Conservation (phyloP, 495 filamentous ascomycete species). For the Penicillium coprophilum region DNA sequence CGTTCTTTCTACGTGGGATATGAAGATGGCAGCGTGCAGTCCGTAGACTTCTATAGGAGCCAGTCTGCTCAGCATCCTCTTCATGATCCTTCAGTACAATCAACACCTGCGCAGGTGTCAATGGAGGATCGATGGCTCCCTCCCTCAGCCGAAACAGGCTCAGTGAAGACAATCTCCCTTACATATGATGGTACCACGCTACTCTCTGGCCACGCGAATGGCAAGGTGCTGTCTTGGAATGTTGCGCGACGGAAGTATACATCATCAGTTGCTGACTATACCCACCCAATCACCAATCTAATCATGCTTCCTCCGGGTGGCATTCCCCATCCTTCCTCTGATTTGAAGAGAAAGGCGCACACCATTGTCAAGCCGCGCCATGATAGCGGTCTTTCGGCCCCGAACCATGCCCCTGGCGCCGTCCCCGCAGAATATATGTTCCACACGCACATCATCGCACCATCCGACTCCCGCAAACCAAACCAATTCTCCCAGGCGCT, state of each 20-base stretch:
- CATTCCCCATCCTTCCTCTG: conserved; percentile 43
- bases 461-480: conserved; percentile 18
- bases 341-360: conserved; percentile 51
- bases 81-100: conserved; percentile 53
- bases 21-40: conserved; percentile 78
- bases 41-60: conserved; percentile 71
- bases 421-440: conserved; percentile 69
- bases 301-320: conserved; percentile 62
- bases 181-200: conserved; percentile 81
- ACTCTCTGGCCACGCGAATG: conserved; percentile 77
- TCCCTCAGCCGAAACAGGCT: conserved; percentile 58
- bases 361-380: conserved; percentile 71
- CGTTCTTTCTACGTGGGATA: conserved; percentile 80
- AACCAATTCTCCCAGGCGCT: conserved; percentile 51
- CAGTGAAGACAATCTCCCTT: conserved; percentile 60
- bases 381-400: conserved; percentile 44
- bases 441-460: conserved; percentile 57
- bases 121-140: conserved; percentile 59
- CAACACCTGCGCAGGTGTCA: conserved; percentile 58
- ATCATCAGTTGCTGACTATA: conserved; percentile 63
- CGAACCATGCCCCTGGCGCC: conserved; percentile 43
- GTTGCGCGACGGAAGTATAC: conserved; percentile 62
- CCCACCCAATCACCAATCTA: conserved; percentile 78
- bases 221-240: conserved; percentile 79
- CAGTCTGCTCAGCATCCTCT: conserved; percentile 51